Percentiles rank a stretch among this genome's conserved stretches.
phyloP scores from a whole-genome alignment of 768 basidiomycete genomes.

The Rhodotorula paludigena region DNA sequence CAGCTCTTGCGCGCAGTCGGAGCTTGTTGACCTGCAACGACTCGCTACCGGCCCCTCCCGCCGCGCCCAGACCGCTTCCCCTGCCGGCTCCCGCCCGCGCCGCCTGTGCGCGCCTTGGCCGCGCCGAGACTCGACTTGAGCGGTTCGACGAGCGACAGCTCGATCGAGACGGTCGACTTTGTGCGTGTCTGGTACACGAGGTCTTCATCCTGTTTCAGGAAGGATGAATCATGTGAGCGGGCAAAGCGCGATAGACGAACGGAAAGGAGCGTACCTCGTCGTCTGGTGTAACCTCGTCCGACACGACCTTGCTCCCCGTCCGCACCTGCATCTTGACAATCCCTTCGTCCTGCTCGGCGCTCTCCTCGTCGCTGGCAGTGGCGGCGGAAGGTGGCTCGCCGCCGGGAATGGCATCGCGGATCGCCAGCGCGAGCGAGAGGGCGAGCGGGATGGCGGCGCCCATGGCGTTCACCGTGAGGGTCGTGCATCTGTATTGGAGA shows the following conservation, averaged over 20 bases:
- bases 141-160: slow-evolving; percentile 17
- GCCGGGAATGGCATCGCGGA: slow-evolving; percentile 69
- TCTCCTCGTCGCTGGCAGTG: neutral
- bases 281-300: slow-evolving; percentile 72
- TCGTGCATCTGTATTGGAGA: slow-evolving; percentile 58
- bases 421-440: slow-evolving; percentile 61
- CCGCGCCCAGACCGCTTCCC: neutral
- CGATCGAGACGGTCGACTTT: slow-evolving; percentile 32
- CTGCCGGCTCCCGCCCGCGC: neutral
- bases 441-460: slow-evolving; percentile 84
- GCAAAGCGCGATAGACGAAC: neutral
- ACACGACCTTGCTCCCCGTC: slow-evolving; percentile 42
- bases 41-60: neutral
- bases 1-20: too few relatives aligned
- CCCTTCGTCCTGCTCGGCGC: slow-evolving; percentile 56
- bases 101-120: neutral
- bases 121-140: slow-evolving; percentile 4
- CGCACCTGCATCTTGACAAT: slow-evolving; percentile 58
- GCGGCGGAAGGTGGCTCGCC: slow-evolving; percentile 34
- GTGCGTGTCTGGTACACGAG: slow-evolving; percentile 38
- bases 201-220: slow-evolving; percentile 34
- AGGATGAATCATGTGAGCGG: neutral
- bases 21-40: too few relatives aligned
- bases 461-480: slow-evolving; percentile 71
- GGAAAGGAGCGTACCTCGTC: slow-evolving; percentile 46